Conservation (phyloP, 768 basidiomycete species). For the Grammothele lineata region DNA sequence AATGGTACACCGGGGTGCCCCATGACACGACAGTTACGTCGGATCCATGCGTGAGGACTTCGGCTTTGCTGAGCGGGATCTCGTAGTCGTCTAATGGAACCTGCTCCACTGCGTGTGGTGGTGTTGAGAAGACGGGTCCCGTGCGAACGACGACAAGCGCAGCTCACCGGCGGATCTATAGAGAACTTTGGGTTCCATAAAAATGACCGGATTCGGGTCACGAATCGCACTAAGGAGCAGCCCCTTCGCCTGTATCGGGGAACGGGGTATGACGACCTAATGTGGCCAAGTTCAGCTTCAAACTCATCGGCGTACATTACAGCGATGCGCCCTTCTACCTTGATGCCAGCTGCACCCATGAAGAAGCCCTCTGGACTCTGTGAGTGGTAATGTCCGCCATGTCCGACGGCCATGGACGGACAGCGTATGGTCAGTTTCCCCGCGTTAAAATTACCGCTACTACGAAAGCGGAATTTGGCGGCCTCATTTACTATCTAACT, state of each 20-base stretch:
- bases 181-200: slow-evolving; percentile 93
- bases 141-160: slow-evolving; percentile 4
- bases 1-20: slow-evolving; percentile 92
- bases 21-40: slow-evolving; percentile 90
- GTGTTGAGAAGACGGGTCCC: not conserved
- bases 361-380: slow-evolving; percentile 96
- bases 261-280: slow-evolving; percentile 84
- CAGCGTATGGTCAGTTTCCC: slow-evolving; percentile 80
- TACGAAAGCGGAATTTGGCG: slow-evolving; percentile 88
- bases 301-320: not conserved
- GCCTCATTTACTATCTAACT: slow-evolving; percentile 88
- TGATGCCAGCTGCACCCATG: slow-evolving; percentile 84
- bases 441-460: slow-evolving; percentile 79
- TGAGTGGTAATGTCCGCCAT: slow-evolving; percentile 91
- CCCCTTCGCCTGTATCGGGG: slow-evolving; percentile 95
- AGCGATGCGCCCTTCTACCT: slow-evolving; percentile 40
- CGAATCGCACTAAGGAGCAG: slow-evolving; percentile 81
- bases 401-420: slow-evolving; percentile 88
- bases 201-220: slow-evolving; percentile 90
- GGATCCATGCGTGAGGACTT: slow-evolving; percentile 65
- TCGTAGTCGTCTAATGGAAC: slow-evolving; percentile 86
- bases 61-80: slow-evolving; percentile 80
- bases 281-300: not conserved
- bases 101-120: slow-evolving; percentile 66
- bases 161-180: slow-evolving; percentile 92